A percentile compares a stretch with the other conserved stretches of the same genome.
These are phyloP conservation scores for Aspergillus caelatus DNA, from an alignment of 2,329 filamentous ascomycete species.

Conservation along the genomic window DNA sequence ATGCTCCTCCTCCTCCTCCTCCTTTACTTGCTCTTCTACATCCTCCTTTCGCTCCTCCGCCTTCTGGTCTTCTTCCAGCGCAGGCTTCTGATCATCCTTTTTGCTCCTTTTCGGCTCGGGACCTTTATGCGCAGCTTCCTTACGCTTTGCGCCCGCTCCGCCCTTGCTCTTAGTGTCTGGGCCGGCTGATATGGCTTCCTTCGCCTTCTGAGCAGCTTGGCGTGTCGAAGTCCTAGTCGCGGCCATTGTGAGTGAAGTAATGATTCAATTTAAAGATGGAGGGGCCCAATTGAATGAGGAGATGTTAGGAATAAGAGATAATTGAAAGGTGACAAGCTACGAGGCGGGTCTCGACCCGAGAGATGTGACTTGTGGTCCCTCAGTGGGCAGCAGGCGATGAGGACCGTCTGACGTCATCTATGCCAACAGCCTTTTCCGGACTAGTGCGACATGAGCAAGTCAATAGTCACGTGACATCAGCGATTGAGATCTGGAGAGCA, in stretches of 20 bases:
- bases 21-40: slow-evolving; percentile 12
- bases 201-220: slow-evolving; percentile 47
- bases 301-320: background rate
- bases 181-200: slow-evolving; percentile 41
- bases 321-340: background rate
- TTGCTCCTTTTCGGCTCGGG: slow-evolving; percentile 44
- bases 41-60: slow-evolving; percentile 10
- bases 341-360: background rate
- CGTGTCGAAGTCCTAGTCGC: slow-evolving; percentile 44
- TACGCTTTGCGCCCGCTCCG: slow-evolving; percentile 43
- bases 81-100: slow-evolving; percentile 26
- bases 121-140: slow-evolving; percentile 31
- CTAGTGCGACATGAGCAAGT: slow-evolving; percentile 4
- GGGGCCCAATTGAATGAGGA: background rate
- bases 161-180: slow-evolving; percentile 32
- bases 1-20: background rate
- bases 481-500: background rate
- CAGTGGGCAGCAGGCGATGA: slow-evolving; percentile 19
- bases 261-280: background rate
- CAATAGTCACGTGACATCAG: background rate
- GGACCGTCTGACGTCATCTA: slow-evolving; percentile 39
- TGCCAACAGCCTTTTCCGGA: slow-evolving; percentile 3
- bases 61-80: slow-evolving; percentile 12
- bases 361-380: background rate
- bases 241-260: slow-evolving; percentile 28